Conservation (phyloP, 2,329 filamentous ascomycete species). For the Colletotrichum destructivum region DNA sequence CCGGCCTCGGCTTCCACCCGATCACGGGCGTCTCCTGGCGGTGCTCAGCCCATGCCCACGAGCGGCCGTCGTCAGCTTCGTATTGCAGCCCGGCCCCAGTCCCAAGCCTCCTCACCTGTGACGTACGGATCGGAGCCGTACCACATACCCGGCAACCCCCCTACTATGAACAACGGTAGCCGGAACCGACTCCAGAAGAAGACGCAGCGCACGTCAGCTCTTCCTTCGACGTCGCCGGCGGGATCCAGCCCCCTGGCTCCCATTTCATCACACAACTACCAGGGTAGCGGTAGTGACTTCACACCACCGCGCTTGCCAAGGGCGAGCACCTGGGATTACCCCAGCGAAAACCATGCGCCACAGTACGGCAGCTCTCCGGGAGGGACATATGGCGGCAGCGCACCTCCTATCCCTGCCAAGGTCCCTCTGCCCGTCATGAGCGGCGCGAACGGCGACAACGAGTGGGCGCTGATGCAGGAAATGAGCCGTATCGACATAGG, state of each 20-base stretch:
- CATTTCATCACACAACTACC: conserved; percentile 66
- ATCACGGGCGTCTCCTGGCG: conserved; percentile 63
- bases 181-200: conserved; percentile 79
- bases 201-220: conserved; percentile 60
- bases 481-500: conserved; percentile 79
- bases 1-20: conserved; percentile 45
- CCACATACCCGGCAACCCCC: conserved; percentile 50
- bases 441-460: conserved; percentile 58
- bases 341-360: conserved; percentile 67
- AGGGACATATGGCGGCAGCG: conserved; percentile 44
- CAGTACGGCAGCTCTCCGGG: conserved; percentile 51
- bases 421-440: conserved; percentile 70
- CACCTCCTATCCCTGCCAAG: conserved; percentile 79
- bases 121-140: conserved; percentile 50
- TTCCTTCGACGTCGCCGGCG: conserved; percentile 54
- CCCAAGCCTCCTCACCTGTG: conserved; percentile 55
- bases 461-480: conserved; percentile 78
- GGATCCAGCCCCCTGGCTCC: conserved; percentile 67
- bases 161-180: conserved; percentile 54
- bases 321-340: conserved; percentile 67
- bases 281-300: conserved; percentile 58
- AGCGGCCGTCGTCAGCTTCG: conserved; percentile 68
- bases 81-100: conserved; percentile 65
- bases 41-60: conserved; percentile 67
- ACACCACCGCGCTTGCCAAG: conserved; percentile 61